Evolutionary conservation across 495 filamentous ascomycete species (phyloP).

Genomic region (Xylaria flabelliformis): DNA sequence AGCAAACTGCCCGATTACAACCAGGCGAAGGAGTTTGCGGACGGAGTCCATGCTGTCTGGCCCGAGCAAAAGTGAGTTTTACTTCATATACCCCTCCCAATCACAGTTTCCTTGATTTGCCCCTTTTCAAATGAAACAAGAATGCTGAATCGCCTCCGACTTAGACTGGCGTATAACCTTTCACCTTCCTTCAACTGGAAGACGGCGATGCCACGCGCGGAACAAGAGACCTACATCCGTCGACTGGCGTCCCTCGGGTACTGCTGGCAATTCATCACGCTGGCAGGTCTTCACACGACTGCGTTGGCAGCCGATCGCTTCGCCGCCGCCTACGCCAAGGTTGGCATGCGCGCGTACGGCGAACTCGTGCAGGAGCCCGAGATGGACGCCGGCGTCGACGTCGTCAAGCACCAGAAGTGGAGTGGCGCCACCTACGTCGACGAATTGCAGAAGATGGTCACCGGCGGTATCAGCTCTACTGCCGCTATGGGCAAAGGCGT

Average conservation of each 20-base stretch:
- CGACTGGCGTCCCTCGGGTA: constrained; percentile 88
- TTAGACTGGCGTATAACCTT: constrained; percentile 91
- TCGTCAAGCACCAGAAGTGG: constrained; percentile 99
- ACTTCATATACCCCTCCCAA: not conserved
- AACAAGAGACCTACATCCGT: constrained; percentile 97
- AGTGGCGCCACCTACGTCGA: constrained; percentile 93
- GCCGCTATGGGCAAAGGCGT: constrained; percentile 97
- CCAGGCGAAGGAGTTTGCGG: constrained; percentile 93
- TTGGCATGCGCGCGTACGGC: constrained; percentile 96
- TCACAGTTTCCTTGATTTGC: not conserved
- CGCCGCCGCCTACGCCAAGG: constrained; percentile 76
- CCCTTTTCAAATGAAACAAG: not conserved
- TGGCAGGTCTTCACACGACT: constrained; percentile 95
- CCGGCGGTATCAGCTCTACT: constrained; percentile 87
- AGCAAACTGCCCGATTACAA: constrained; percentile 90
- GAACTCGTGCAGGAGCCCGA: constrained; percentile 97
- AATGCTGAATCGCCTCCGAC: constrained; percentile 27
- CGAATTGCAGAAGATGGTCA: constrained; percentile 95
- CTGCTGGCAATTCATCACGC: constrained; percentile 99
- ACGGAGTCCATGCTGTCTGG: constrained; percentile 92
- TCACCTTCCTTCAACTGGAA: constrained; percentile 99
- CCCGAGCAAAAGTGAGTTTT: constrained; percentile 88
- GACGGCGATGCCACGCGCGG: constrained; percentile 87
- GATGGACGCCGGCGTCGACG: constrained; percentile 87
- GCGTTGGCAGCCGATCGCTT: constrained; percentile 90